Conservation (phyloP, 179 eudicot species). For the Beta corolliflora region DNA sequence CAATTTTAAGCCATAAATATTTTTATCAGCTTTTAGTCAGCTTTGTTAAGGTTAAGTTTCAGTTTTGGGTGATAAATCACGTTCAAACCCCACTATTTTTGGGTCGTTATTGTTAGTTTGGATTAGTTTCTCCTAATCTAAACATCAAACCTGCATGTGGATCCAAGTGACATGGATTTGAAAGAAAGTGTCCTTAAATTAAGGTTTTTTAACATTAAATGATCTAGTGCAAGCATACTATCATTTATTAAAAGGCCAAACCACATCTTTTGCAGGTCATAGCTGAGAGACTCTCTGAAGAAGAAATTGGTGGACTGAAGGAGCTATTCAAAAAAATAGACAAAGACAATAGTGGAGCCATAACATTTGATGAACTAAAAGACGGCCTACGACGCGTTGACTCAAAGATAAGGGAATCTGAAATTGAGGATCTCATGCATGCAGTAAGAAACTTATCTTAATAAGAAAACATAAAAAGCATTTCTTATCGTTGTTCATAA, state of each 20-base stretch:
- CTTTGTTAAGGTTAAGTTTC: background rate
- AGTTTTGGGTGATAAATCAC: background rate
- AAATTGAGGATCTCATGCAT: constrained; percentile 76
- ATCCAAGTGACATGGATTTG: background rate
- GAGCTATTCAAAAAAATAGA: constrained; percentile 79
- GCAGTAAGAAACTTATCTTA: constrained; percentile 52
- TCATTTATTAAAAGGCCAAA: constrained; percentile 3
- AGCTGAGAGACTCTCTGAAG: constrained; percentile 81
- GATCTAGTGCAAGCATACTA: background rate
- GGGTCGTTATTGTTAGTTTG: background rate
- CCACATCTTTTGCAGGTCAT: constrained; percentile 54
- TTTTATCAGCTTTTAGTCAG: background rate
- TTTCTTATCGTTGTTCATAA: background rate
- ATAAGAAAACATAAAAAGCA: background rate
- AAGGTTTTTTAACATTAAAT: background rate
- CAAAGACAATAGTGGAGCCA: constrained; percentile 69
- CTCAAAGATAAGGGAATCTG: constrained; percentile 74
- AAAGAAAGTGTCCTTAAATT: background rate
- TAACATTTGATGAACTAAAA: constrained; percentile 78
- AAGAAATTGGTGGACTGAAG: constrained; percentile 83
- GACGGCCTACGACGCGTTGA: constrained; percentile 69
- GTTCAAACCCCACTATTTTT: background rate
- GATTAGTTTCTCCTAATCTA: background rate
- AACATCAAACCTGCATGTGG: background rate
- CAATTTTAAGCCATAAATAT: no score